Base-by-base conservation (phyloP, 768 basidiomycete genomes). In the Tricholoma matsutake region DNA sequence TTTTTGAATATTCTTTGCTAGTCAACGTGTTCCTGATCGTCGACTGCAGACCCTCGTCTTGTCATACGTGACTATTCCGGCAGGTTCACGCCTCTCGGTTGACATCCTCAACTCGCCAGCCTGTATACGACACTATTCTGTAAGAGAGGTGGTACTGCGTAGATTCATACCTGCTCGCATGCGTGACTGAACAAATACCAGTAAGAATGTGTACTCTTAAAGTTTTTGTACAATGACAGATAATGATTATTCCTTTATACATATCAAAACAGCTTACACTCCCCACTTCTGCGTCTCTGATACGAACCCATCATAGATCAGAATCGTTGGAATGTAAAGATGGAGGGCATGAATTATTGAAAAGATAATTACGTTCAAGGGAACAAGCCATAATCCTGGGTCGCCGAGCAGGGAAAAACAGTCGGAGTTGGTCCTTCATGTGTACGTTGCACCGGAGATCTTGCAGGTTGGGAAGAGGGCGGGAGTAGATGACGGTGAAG, bases 151-250 rank as follows among this genome's bases (percentile, higher is more conserved):
- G 2, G 83, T 87, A 1, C 71, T 96, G 1, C 81, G 92, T 29
- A 79, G 96, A 39, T 98, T 96, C 71, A 85, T 96, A 41, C 95
- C 96, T 1, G 92, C 95, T 0, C 81, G 96, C 13, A 94, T 96
- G 94, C 85, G 96, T 25, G 93, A 94, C 75, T 96, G 73, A 79
- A 22, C 5, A 16, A 28, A 2, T 29, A 25, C 5, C 7, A 37
- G 18, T 22, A 13, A 37, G 9, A 7, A 32, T 53, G 7, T n/a
- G 51, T 22, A 61, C 53, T 41, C 22, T 31, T n/a, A n/a, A 25
- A 3, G 29, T 59, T 43, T 35, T 59, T 37, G 54, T 25, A 41
- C 20, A 56, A 22, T n/a, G 43, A 41, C 56, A 52, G 55, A 54
- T 64, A 57, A 58, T 61, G 35, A 45, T 56, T 43, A 34, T 51